Base-by-base conservation (phyloP, 2,329 filamentous ascomycete genomes). In the Fusarium pseudonygamai region DNA sequence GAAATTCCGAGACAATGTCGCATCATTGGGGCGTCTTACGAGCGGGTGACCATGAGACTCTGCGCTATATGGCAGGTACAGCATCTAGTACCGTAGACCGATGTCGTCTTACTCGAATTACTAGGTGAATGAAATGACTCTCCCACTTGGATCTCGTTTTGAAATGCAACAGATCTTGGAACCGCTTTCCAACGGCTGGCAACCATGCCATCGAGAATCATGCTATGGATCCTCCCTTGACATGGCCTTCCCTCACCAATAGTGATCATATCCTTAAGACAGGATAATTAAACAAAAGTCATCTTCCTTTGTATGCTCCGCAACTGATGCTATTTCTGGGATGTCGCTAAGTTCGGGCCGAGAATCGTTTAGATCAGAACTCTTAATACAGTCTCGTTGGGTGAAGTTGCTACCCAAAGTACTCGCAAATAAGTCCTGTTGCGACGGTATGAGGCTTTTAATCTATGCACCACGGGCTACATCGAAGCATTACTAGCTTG, bases 1-100 rank as follows among this genome's bases (percentile, higher is more conserved):
- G 13, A 36, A 26, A 36, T 43, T 55, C 16, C 28, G 42, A 68
- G 63, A 68, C 62, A 67, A 22, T 30, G n/a, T n/a, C 6, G 4
- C 24, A n/a, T 28, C 5, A 22, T 28, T 46, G 34, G 20, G 30
- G n/a, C 26, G 7, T 15, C 16, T 40, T 15, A 30, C 30, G 18
- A 34, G 6, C 8, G 1, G 15, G 15, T 9, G 28, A 47, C 9
- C 28, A 15, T 16, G 6, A 42, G 12, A 20, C 16, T 26, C 39
- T 46, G 13, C 10, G 13, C 16, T 15, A 30, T 30, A 6, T 28
- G 15, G 28, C 13, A 37, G 37, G 6, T 6, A 24, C 37, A 14
- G 12, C n/a, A 16, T 50, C n/a, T n/a, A 4, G 5, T 40, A 30
- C 26, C 9, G 13, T 30, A 37, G 6, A 14, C 30, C 20, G 10